Evolutionary conservation across 495 filamentous ascomycete species (phyloP), one percentile per base, ranked within the genome.

Genomic region (Haplographium delicatum): DNA sequence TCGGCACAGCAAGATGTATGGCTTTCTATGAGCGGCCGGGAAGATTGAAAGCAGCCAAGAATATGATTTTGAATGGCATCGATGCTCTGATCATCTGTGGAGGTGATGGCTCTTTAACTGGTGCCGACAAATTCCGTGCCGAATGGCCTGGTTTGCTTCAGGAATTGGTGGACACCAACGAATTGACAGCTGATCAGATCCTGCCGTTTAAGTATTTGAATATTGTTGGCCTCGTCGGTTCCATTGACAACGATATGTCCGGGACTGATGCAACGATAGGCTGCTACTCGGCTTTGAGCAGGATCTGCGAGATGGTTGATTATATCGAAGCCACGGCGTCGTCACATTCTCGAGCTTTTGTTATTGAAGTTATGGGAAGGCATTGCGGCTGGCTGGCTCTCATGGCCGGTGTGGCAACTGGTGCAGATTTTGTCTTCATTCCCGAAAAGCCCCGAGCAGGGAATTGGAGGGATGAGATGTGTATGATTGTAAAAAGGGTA

Each of bases 331-430:
- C 93, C 26, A 99, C 94, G 1, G 94, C 94, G 5, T 88, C 83
- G 30, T 95, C 89, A n/a, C 94, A 97, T 69, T 95, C 95, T 48
- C 75, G 94, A 57, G 94, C 94, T 31, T 99, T 99, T 66, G 91
- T 99, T 24, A 85, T 99, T 58, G 94, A 97, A 65, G 94, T 97
- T 40, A 99, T 99, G 94, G 94, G 94, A n/a, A 80, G 94, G 48
- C 91, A 97, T 69, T 99, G 94, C 61, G 94, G 94, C 33, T 99
- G 94, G 94, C 72, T 99, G 43, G 94, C 93, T 35, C 73, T 99
- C 38, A 96, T 96, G 90, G 86, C 94, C 10, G 93, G 90, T 51
- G 89, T 97, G 44, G 90, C 88, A 51, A 95, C 89, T 2, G 94
- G 93, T 23, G 91, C 94, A 4, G 94, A 99, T 68, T 99, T 94